Base-by-base conservation (phyloP, 1,284 basidiomycete genomes). In the Ustilago loliicola region DNA sequence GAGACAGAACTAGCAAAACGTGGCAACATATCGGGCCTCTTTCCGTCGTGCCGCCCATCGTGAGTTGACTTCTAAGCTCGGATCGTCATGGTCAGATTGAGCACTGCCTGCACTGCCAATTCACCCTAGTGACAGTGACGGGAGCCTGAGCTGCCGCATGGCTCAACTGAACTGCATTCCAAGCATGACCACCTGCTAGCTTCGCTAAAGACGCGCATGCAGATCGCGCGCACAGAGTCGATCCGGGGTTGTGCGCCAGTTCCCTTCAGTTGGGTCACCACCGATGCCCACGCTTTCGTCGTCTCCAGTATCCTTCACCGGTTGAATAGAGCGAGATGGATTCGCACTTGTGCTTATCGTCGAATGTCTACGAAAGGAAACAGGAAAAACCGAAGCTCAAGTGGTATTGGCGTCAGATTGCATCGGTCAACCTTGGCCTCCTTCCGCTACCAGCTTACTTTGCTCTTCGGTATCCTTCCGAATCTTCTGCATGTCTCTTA, bases 181-280 rank as follows among this genome's bases (percentile, higher is more conserved):
- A 15, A 42, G 40, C 55, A 55, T 42, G 50, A 51, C 50, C 45
- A 47, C 11, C 45, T 47, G 45, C 45, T 21, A 42, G 23, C n/a
- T 47, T 47, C 45, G 45, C 45, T 21, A 47, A 47, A 47, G 45
- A 47, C 23, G 63, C 40, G 21, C 25, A 45, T 47, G 50, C 57
- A 54, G 64, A 54, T 66, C 57, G 64, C 51, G 50, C 57, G 51
- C 64, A 50, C 40, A 15, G 42, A 56, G 58, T 30, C 65, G 58
- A 61, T 66, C 65, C 58, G 65, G 65, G 65, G 65, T 61, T 36
- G 47, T 45, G 42, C 42, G 42, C 42, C 42, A 21, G 32, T 2
- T 27, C 30, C 34, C 8, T 55, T 63, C 29, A 23, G 15, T 34
- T 45, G 21, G 6, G 1, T 21, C 6, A 45, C n/a, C n/a, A 45